Conservation (phyloP, 345 rosid genomes). For the Psidium guajava region DNA sequence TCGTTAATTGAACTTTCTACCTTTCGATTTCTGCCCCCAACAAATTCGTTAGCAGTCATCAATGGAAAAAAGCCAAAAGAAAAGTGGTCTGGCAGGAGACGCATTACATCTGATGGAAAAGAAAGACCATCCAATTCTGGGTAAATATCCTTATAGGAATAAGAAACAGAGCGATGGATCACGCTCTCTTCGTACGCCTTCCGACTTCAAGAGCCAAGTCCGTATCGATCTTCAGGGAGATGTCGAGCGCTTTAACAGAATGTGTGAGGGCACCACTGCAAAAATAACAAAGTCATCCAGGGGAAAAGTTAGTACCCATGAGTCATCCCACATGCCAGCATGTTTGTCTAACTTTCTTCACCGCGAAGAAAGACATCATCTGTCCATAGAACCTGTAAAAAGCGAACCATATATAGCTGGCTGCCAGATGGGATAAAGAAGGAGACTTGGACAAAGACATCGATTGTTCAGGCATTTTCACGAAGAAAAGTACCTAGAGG, state of each 20-base stretch:
- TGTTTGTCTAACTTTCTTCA: not conserved
- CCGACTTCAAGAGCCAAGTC: slow-evolving; percentile 89
- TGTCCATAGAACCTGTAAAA: not conserved
- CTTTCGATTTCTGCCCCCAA: not conserved
- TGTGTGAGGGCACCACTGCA: slow-evolving; percentile 90
- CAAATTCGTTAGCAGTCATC: not conserved
- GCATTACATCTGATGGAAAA: not conserved
- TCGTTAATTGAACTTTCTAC: not conserved
- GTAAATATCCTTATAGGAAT: not conserved
- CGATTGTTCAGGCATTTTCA: not conserved
- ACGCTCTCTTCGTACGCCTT: slow-evolving; percentile 83
- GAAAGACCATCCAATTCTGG: not conserved
- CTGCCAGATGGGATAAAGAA: not conserved
- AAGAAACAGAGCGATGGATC: not conserved
- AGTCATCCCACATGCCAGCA: not conserved
- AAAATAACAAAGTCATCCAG: not conserved
- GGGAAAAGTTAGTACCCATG: not conserved
- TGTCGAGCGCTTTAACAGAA: slow-evolving; percentile 85
- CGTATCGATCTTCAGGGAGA: slow-evolving; percentile 86
- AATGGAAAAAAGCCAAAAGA: not conserved
- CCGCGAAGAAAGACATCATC: not conserved
- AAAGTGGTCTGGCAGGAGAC: not conserved
- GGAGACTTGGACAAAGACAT: not conserved
- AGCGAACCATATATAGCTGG: not conserved
- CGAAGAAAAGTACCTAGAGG: not conserved